Evolutionary conservation across 345 rosid species (phyloP).

Genomic region (Syzygium oleosum): DNA sequence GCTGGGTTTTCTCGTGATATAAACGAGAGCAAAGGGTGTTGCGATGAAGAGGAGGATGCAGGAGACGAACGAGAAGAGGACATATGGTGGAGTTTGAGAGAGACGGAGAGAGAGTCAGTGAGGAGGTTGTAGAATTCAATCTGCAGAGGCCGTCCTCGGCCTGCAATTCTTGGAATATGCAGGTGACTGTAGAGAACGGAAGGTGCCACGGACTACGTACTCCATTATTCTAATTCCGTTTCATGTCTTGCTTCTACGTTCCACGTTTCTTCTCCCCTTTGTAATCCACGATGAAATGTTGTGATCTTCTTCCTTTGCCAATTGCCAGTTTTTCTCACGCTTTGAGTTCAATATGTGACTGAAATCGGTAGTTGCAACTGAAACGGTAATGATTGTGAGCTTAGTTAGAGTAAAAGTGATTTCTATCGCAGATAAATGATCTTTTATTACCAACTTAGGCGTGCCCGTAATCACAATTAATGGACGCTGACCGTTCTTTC

Average conservation of each 20-base stretch:
- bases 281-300: not conserved
- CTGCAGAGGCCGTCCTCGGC: slow-evolving; percentile 29
- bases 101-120: not conserved
- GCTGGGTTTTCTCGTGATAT: not conserved
- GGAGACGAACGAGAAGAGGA: slow-evolving; percentile 4
- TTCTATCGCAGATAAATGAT: not conserved
- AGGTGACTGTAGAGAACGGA: not conserved
- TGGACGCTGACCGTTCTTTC: not conserved
- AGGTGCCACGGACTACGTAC: not conserved
- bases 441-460: not conserved
- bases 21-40: not conserved
- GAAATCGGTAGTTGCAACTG: not conserved
- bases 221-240: not conserved
- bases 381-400: not conserved
- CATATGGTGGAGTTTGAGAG: slow-evolving; percentile 15
- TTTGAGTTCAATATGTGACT: not conserved
- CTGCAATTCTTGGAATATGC: slow-evolving; percentile 27
- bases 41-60: not conserved
- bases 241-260: not conserved
- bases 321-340: not conserved
- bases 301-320: not conserved
- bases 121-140: not conserved
- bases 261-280: not conserved
- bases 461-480: not conserved
- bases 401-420: not conserved